A percentile compares a stretch with the other conserved stretches of the same genome.
Conservation (phyloP, 139 green algal genomes). For the Coccomyxa sp. region DNA sequence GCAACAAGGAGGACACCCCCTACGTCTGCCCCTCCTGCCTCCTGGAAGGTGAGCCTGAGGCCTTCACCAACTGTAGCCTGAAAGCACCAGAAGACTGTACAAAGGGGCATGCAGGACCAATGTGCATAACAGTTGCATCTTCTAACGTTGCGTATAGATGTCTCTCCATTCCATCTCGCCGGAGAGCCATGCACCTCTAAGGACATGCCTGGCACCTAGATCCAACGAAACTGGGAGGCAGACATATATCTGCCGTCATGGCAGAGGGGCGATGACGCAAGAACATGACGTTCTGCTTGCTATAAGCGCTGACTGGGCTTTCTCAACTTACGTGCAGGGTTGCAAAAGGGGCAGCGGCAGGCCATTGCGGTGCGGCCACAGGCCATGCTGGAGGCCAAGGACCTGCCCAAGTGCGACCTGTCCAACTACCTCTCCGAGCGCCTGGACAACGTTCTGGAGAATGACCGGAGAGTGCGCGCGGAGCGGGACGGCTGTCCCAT, state of each 20-base stretch:
- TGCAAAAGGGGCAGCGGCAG: slow-evolving; percentile 41
- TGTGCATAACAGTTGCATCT: no score
- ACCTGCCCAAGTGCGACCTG: slow-evolving; percentile 81
- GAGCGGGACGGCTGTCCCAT: background rate
- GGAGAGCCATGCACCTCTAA: no score
- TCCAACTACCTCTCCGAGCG: slow-evolving; percentile 53
- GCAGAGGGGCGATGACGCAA: no score
- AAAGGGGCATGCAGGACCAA: background rate
- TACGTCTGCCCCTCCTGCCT: slow-evolving; percentile 95
- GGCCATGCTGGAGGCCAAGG: slow-evolving; percentile 83
- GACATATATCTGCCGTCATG: no score
- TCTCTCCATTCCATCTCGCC: no score
- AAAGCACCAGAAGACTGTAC: background rate
- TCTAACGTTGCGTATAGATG: no score
- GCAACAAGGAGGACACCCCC: slow-evolving; percentile 81
- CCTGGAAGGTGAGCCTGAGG: slow-evolving; percentile 27
- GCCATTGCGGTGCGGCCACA: slow-evolving; percentile 65
- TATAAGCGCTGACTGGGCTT: no score
- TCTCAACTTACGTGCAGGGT: slow-evolving; percentile 29
- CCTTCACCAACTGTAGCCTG: background rate
- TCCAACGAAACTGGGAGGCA: no score
- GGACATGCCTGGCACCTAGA: no score
- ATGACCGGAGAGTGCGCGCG: slow-evolving; percentile 7
- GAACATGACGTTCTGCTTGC: no score
- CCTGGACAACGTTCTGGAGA: slow-evolving; percentile 19